Percentiles rank a stretch among this genome's conserved stretches.
Evolutionary conservation across 306 rosid species (phyloP).

Genomic region (Mimosa bimucronata): DNA sequence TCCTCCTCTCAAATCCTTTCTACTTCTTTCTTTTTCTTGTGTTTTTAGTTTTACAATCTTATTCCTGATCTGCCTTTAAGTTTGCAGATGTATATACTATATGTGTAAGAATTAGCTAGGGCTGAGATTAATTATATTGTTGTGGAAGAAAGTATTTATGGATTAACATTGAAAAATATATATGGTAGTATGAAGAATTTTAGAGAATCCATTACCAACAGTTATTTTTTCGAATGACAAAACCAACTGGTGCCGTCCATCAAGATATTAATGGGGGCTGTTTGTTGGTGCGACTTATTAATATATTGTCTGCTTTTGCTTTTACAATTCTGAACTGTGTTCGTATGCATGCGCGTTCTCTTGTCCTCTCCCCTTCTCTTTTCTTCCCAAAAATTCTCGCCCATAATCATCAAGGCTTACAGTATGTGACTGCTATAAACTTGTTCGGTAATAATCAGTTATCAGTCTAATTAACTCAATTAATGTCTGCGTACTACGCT

Average conservation of each 20-base stretch:
- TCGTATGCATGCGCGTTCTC: slow-evolving; percentile 45
- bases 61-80: neutral
- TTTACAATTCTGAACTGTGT: slow-evolving; percentile 10
- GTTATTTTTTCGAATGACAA: neutral
- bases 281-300: slow-evolving; percentile 41
- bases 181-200: slow-evolving; percentile 25
- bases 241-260: slow-evolving; percentile 13
- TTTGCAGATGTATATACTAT: slow-evolving; percentile 47
- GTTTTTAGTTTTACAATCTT: neutral
- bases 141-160: slow-evolving; percentile 39
- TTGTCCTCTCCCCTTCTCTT: slow-evolving; percentile 31
- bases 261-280: slow-evolving; percentile 37
- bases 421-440: slow-evolving; percentile 25
- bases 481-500: neutral
- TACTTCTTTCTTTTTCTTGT: neutral
- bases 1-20: slow-evolving; percentile 26
- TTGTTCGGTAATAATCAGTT: neutral
- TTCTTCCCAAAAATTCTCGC: slow-evolving; percentile 36
- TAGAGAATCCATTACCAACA: neutral
- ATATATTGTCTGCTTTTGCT: slow-evolving; percentile 48
- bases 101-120: slow-evolving; percentile 48
- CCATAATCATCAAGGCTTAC: slow-evolving; percentile 33
- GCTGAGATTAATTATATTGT: slow-evolving; percentile 41
- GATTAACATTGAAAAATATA: slow-evolving; percentile 35
- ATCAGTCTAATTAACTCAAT: neutral